phyloP scores from a whole-genome alignment of 179 eudicot genomes.

The Monotropa hypopitys region DNA sequence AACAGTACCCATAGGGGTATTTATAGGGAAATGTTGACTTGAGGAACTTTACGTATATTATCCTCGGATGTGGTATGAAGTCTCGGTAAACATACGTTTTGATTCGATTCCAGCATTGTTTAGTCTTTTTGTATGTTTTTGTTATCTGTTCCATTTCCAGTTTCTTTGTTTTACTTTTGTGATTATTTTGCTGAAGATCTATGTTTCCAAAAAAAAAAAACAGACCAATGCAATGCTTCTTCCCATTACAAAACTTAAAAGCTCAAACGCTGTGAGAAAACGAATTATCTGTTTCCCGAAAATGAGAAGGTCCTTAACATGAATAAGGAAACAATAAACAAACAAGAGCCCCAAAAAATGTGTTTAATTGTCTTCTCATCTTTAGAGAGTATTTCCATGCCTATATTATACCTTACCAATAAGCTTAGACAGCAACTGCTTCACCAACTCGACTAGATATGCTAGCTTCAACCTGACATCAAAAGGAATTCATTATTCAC shows the following conservation, averaged over 20 bases:
- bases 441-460: conserved; percentile 29
- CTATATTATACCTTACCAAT: conserved; percentile 2
- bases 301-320: not conserved
- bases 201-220: not conserved
- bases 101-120: too few species aligned
- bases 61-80: too few species aligned
- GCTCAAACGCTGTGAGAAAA: not conserved
- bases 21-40: too few species aligned
- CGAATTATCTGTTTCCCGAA: not conserved
- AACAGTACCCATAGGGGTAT: too few species aligned
- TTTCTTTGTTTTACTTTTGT: not conserved
- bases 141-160: not conserved
- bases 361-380: not conserved
- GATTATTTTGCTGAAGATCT: not conserved
- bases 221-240: not conserved
- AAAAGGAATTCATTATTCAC: not conserved
- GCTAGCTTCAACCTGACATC: conserved; percentile 24
- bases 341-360: not conserved
- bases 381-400: not conserved
- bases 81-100: too few species aligned
- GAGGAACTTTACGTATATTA: too few species aligned
- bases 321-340: not conserved
- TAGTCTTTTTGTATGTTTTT: not conserved
- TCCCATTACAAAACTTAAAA: not conserved
- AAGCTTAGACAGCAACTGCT: conserved; percentile 35